These are phyloP conservation scores for Brassica incana DNA, from an alignment of 345 rosid species.

Conservation along the genomic window DNA sequence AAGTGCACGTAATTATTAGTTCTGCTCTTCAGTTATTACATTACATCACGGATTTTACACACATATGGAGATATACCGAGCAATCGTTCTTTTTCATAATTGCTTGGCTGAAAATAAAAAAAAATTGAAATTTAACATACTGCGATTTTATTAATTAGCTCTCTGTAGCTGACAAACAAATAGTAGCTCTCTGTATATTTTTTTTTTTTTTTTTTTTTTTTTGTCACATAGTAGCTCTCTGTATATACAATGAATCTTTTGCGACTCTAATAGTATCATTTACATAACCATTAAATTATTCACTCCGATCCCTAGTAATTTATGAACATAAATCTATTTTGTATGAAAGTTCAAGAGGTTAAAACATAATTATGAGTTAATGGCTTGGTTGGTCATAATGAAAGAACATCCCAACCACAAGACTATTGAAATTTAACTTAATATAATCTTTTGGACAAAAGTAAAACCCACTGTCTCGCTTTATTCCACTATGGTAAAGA, in stretches of 20 bases:
- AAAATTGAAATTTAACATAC: not conserved
- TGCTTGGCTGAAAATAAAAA: not conserved
- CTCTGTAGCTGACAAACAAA: not conserved
- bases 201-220: too few species aligned
- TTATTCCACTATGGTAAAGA: not conserved
- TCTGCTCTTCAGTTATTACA: slow-evolving; percentile 1
- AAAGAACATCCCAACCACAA: slow-evolving; percentile 34
- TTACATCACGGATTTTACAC: slow-evolving; percentile 25
- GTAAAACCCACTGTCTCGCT: not conserved
- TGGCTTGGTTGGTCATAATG: slow-evolving; percentile 26
- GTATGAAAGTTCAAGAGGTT: not conserved
- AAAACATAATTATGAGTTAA: slow-evolving; percentile 1
- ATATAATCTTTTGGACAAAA: not conserved
- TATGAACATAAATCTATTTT: not conserved
- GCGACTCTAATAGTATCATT: not conserved
- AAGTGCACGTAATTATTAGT: slow-evolving; percentile 32
- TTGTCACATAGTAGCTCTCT: too few species aligned
- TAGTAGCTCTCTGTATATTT: too few species aligned
- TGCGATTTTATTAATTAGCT: not conserved
- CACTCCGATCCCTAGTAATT: not conserved
- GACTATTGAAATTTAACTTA: slow-evolving; percentile 1
- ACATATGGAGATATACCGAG: not conserved
- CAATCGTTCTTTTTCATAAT: not conserved
- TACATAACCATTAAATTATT: not conserved
- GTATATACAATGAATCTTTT: not conserved